These are phyloP conservation scores for Aphanomyces euteiches DNA, from an alignment of 352 stramenopile species.

Conservation along the genomic window DNA sequence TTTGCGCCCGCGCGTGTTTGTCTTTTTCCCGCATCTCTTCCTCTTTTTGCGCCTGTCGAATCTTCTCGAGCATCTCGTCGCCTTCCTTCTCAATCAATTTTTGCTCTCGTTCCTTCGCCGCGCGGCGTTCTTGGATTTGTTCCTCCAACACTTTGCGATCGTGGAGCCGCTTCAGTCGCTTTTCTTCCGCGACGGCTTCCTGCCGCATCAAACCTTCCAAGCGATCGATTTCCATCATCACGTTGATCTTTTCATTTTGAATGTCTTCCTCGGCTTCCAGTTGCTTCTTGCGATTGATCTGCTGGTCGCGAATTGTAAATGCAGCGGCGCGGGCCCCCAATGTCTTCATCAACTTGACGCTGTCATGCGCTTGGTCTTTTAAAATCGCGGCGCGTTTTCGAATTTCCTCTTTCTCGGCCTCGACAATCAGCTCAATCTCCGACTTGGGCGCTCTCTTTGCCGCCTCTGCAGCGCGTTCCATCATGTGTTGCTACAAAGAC, in stretches of 20 bases:
- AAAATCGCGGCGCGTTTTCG: conserved; percentile 50
- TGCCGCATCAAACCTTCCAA: conserved; percentile 88
- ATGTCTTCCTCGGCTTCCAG: conserved; percentile 72
- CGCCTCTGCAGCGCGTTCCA: conserved; percentile 62
- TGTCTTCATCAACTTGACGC: conserved; percentile 93
- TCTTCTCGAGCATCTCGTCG: conserved; percentile 82
- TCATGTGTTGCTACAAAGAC: conserved; percentile 59
- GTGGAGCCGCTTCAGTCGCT: conserved; percentile 78
- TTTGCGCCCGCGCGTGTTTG: conserved; percentile 55
- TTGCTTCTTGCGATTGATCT: conserved; percentile 67
- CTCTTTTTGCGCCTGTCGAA: conserved; percentile 68
- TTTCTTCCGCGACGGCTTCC: conserved; percentile 84
- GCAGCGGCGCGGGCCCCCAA: conserved; percentile 86
- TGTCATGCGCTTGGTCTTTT: conserved; percentile 81
- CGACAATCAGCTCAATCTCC: conserved; percentile 74
- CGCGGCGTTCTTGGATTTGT: conserved; percentile 63
- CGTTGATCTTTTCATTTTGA: conserved; percentile 93
- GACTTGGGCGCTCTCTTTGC: conserved; percentile 60
- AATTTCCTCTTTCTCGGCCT: conserved; percentile 60
- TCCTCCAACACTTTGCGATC: conserved; percentile 87
- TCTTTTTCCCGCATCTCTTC: conserved; percentile 67
- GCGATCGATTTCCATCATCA: conserved; percentile 93
- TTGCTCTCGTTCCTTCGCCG: conserved; percentile 53
- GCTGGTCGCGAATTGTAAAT: conserved; percentile 94
- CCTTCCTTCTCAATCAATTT: conserved; percentile 81